Conservation (phyloP, 768 basidiomycete species). For the Chalciporus sphaerocephalus region DNA sequence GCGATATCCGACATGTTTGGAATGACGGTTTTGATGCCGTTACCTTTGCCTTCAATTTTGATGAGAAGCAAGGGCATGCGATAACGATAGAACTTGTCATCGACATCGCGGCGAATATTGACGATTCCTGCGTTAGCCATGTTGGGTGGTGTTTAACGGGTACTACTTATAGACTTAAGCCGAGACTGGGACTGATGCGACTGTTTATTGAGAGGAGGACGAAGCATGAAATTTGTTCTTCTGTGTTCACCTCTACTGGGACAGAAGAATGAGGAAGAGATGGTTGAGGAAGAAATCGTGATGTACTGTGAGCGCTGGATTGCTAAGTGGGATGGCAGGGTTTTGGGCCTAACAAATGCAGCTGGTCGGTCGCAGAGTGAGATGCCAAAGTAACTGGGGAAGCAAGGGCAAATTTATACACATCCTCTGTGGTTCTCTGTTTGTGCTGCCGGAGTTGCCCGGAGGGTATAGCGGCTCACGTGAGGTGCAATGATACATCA, state of each 20-base stretch:
- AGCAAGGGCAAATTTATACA: constrained; percentile 23
- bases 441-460: constrained; percentile 14
- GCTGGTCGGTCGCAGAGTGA: background rate
- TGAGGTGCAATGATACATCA: too few relatives aligned
- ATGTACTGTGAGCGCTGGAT: constrained; percentile 8
- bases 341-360: constrained; percentile 7
- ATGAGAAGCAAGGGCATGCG: constrained; percentile 93
- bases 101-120: constrained; percentile 93
- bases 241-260: constrained; percentile 28
- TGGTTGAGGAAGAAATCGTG: constrained; percentile 29
- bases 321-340: background rate
- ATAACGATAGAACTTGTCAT: constrained; percentile 96
- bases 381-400: background rate
- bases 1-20: constrained; percentile 99
- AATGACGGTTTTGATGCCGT: constrained; percentile 98
- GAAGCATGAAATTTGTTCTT: constrained; percentile 74
- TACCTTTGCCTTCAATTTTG: constrained; percentile 98
- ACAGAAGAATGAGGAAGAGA: constrained; percentile 29
- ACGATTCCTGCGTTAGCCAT: constrained; percentile 82
- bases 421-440: constrained; percentile 14
- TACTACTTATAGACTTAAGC: constrained; percentile 50
- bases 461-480: too few relatives aligned
- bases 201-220: constrained; percentile 73
- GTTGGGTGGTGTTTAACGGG: constrained; percentile 64
- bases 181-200: constrained; percentile 58